Base-by-base conservation (phyloP, 1,284 basidiomycete genomes). In the Termitomyces sp. region DNA sequence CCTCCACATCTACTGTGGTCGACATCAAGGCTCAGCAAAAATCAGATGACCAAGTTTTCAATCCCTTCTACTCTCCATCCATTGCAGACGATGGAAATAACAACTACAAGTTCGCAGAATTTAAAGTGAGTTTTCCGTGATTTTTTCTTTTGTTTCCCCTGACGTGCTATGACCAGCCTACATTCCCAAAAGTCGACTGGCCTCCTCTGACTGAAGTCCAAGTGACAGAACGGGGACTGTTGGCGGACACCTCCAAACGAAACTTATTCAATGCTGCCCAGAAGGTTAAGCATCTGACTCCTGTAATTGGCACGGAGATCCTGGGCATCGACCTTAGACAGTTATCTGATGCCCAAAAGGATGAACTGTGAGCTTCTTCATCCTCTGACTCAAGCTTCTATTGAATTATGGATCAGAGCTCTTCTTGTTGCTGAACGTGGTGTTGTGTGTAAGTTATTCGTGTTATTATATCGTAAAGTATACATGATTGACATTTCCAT, bases 401-500 rank as follows among this genome's bases (percentile, higher is more conserved):
- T 45, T 58, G 46, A 10, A 30, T 15, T 4, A 43, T 45, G 41
- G 7, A 54, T 24, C 55, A 86, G 86, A 21, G 83, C 86, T 3
- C 70, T 90, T 12, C 74, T 89, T 33, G 75, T 84, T 34, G 87
- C 82, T 3, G 86, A 90, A 65, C 76, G 86, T 46, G 83, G 83
- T 1, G 85, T 84, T 38, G 80, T 86, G 2, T 87, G 84, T 87
- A 59, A 65, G 82, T 74, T 52, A 3, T 47, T 15, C 21, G 28
- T 49, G 3, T 2, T 26, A 0, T n/a, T 44, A n/a, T 41, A 8
- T 28, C 5, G 5, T n/a, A n/a, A 47, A 31, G 55, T 40, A 21
- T 56, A 60, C 63, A 21, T 73, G 55, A 67, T 69, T 63, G 66
- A 70, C 57, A 57, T 33, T 26, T 1, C 3, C 21, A 5, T 28